phyloP scores from a whole-genome alignment of 495 filamentous ascomycete species.

The Rhypophila decipiens region DNA sequence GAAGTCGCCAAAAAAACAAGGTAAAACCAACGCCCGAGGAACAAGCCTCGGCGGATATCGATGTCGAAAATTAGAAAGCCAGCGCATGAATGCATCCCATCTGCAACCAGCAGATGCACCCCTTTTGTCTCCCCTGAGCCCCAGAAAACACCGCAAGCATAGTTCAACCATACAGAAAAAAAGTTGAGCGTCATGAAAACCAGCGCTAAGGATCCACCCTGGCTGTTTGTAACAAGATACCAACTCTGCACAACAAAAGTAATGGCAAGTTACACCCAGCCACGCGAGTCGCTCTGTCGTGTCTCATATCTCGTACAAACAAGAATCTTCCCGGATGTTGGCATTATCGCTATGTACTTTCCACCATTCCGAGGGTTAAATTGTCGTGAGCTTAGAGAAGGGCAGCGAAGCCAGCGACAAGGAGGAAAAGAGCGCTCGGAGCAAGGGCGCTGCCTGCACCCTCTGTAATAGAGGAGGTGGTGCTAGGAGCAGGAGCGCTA shows the following conservation, averaged over 20 bases:
- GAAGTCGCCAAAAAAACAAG: constrained; percentile 5
- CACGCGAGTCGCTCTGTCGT: constrained; percentile 21
- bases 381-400: constrained; percentile 28
- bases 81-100: constrained; percentile 15
- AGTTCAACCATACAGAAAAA: too few relatives aligned
- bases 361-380: constrained; percentile 11
- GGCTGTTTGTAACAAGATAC: constrained; percentile 15
- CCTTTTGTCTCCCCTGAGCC: constrained; percentile 6
- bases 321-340: constrained; percentile 7
- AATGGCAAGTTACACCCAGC: constrained; percentile 1
- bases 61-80: constrained; percentile 14
- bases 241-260: constrained; percentile 23
- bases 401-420: constrained; percentile 21
- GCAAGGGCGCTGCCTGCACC: constrained; percentile 16
- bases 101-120: constrained; percentile 15
- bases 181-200: constrained; percentile 10
- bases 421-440: constrained; percentile 17
- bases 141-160: constrained; percentile 10
- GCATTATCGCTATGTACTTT: constrained; percentile 2
- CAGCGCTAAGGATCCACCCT: constrained; percentile 3
- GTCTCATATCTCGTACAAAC: constrained; percentile 31
- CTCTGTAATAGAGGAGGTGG: constrained; percentile 5
- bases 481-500: constrained; percentile 7
- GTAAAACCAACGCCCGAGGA: constrained; percentile 19
- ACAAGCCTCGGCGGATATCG: constrained; percentile 19